Percentiles rank a stretch among this genome's conserved stretches.
These are phyloP conservation scores for Cercospora beticola DNA, from an alignment of 2,329 filamentous ascomycete species.

Conservation along the genomic window DNA sequence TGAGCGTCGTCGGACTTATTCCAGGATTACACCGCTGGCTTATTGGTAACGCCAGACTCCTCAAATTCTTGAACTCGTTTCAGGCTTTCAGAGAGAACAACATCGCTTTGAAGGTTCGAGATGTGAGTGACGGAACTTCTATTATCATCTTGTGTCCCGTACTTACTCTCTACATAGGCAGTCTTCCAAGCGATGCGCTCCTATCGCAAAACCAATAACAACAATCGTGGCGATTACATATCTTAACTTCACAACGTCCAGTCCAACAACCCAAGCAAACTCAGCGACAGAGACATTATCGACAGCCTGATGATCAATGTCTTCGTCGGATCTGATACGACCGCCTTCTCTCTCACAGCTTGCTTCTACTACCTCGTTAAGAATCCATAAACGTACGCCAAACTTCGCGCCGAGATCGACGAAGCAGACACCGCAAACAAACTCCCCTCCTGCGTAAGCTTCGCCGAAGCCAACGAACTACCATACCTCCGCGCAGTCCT, in stretches of 20 bases:
- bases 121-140: not conserved
- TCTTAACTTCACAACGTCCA: not conserved
- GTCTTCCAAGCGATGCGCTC: not conserved
- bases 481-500: slow-evolving; percentile 13
- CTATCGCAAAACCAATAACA: not conserved
- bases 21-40: not conserved
- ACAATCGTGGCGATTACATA: not conserved
- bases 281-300: slow-evolving; percentile 1
- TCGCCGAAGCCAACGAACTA: slow-evolving; percentile 6
- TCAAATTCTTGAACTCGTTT: not conserved
- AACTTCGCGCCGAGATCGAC: slow-evolving; percentile 7
- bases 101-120: not conserved
- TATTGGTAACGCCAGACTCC: not conserved
- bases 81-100: not conserved
- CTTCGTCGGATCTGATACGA: slow-evolving; percentile 12
- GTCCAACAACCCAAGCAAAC: not conserved
- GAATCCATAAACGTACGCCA: not conserved
- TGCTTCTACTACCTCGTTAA: slow-evolving; percentile 42
- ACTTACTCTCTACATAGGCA: not conserved
- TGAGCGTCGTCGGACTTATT: slow-evolving; percentile 1
- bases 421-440: not conserved
- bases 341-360: slow-evolving; percentile 26
- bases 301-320: slow-evolving; percentile 2
- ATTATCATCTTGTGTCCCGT: not conserved
- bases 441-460: not conserved